These are phyloP conservation scores for Xylaria sp. DNA, from an alignment of 2,329 filamentous ascomycete species.

Conservation along the genomic window DNA sequence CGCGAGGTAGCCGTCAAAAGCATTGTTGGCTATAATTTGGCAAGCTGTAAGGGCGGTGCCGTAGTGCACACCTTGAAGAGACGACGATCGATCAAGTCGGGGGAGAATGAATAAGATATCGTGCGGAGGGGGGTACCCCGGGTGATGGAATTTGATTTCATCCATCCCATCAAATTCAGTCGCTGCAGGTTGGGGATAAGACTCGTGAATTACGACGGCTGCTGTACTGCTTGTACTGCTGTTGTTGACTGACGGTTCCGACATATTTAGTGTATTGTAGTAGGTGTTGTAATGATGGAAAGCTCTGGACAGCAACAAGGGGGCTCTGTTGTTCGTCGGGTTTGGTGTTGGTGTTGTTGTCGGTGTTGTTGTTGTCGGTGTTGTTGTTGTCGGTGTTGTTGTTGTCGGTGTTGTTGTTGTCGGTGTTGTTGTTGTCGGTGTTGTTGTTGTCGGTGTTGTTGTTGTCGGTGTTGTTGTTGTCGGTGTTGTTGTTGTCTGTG, in stretches of 20 bases:
- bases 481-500: no score
- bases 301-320: background rate
- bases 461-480: no score
- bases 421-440: no score
- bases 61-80: background rate
- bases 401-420: no score
- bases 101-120: background rate
- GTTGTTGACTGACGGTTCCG: background rate
- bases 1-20: conserved; percentile 5
- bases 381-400: no score
- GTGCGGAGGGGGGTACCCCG: background rate
- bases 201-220: background rate
- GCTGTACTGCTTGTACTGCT: background rate
- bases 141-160: conserved; percentile 11
- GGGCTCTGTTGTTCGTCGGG: background rate
- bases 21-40: conserved; percentile 15
- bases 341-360: no score
- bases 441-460: no score
- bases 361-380: no score
- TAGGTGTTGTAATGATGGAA: background rate
- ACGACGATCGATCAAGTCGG: conserved; percentile 1
- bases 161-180: background rate
- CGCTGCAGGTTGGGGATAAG: background rate
- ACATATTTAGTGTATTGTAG: background rate
- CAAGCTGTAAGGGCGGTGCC: conserved; percentile 12